Percentiles rank a stretch among this genome's conserved stretches.
phyloP scores from a whole-genome alignment of 1,284 basidiomycete genomes.

The Marasmius fiardii region DNA sequence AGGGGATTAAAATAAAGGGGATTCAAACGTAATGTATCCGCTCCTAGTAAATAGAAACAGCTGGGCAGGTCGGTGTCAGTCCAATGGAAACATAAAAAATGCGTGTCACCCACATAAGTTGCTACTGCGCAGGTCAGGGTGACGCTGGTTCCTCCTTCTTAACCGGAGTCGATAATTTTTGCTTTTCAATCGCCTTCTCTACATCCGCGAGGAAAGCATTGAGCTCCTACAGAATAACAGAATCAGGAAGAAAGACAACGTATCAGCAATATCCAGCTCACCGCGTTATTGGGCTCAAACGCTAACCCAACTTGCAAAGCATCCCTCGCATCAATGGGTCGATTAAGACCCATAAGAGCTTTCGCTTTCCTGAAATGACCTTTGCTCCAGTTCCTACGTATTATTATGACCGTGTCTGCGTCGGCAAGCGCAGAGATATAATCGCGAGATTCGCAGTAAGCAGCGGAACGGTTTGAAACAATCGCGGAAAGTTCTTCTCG shows the following conservation, averaged over 20 bases:
- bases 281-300: slow-evolving; percentile 85
- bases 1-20: too few relatives aligned
- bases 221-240: slow-evolving; percentile 23
- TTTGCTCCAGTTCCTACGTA: slow-evolving; percentile 91
- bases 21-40: too few relatives aligned
- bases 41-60: too few relatives aligned
- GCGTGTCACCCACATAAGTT: too few relatives aligned
- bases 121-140: too few relatives aligned
- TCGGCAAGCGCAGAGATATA: slow-evolving; percentile 84
- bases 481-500: slow-evolving; percentile 89
- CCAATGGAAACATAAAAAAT: too few relatives aligned
- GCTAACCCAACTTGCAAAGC: slow-evolving; percentile 82
- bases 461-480: slow-evolving; percentile 89
- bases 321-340: slow-evolving; percentile 76
- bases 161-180: slow-evolving; percentile 3
- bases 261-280: slow-evolving; percentile 31
- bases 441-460: slow-evolving; percentile 77
- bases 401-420: slow-evolving; percentile 84
- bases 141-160: slow-evolving; percentile 13
- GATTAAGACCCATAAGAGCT: slow-evolving; percentile 77
- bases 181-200: slow-evolving; percentile 17
- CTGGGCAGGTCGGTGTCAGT: too few relatives aligned
- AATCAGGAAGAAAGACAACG: background rate
- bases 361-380: slow-evolving; percentile 93
- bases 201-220: slow-evolving; percentile 29